These are phyloP conservation scores for Calonectria multiphialidica DNA, from an alignment of 2,329 filamentous ascomycete species.

Conservation along the genomic window DNA sequence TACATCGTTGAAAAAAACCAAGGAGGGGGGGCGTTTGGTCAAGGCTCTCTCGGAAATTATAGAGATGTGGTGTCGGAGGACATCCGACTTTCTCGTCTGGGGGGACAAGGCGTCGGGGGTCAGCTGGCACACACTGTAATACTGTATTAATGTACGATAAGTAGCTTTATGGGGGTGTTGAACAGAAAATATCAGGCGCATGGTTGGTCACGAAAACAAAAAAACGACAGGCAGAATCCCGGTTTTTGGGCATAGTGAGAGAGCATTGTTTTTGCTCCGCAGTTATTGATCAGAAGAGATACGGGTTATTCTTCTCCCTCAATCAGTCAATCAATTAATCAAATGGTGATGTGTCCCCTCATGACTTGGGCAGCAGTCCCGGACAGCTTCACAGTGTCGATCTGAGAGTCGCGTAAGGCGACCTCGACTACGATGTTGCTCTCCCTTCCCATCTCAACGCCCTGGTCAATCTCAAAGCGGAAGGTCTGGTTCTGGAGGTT, in stretches of 20 bases:
- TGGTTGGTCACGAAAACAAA: slow-evolving; percentile 35
- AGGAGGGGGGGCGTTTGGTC: slow-evolving; percentile 38
- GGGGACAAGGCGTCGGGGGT: slow-evolving; percentile 34
- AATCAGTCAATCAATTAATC: neutral
- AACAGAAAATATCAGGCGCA: slow-evolving; percentile 40
- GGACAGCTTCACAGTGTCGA: slow-evolving; percentile 48
- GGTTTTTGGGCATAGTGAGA: neutral
- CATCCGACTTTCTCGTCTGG: slow-evolving; percentile 40
- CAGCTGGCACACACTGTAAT: slow-evolving; percentile 45
- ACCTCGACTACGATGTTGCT: slow-evolving; percentile 65
- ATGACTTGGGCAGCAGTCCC: slow-evolving; percentile 52
- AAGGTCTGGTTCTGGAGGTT: slow-evolving; percentile 45
- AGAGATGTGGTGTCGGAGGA: slow-evolving; percentile 39
- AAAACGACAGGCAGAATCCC: neutral
- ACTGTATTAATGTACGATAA: slow-evolving; percentile 54
- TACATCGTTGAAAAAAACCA: slow-evolving; percentile 33
- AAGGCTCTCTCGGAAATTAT: slow-evolving; percentile 42
- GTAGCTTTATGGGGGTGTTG: slow-evolving; percentile 43
- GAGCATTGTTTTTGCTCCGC: neutral
- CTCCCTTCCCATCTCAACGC: slow-evolving; percentile 74
- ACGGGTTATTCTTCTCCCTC: slow-evolving; percentile 1
- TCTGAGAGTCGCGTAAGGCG: slow-evolving; percentile 44
- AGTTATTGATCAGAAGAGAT: slow-evolving; percentile 11
- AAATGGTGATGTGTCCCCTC: slow-evolving; percentile 48
- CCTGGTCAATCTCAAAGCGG: slow-evolving; percentile 70